phyloP scores from a whole-genome alignment of 768 basidiomycete genomes.

The Panaeolus cyanescens region DNA sequence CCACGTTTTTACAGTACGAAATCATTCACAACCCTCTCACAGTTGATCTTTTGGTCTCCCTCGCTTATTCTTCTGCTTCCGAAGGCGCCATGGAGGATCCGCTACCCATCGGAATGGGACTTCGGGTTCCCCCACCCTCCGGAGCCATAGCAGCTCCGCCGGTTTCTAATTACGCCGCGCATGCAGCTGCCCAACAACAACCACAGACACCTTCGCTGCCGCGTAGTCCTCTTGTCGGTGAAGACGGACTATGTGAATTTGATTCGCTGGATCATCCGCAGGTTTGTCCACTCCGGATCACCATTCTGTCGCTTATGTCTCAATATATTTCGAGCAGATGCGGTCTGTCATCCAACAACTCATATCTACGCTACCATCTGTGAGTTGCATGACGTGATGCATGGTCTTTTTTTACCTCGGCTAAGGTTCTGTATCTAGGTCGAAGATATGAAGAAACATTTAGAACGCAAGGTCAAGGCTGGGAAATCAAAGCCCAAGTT shows the following conservation, averaged over 20 bases:
- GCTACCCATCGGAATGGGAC: constrained; percentile 59
- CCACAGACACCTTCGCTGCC: not conserved
- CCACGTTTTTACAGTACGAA: constrained; percentile 52
- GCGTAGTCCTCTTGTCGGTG: constrained; percentile 13
- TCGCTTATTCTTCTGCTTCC: constrained; percentile 57
- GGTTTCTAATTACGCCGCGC: not conserved
- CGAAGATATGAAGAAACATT: constrained; percentile 58
- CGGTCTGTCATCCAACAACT: constrained; percentile 42
- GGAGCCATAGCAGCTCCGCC: constrained; percentile 3
- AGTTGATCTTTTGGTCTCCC: constrained; percentile 69
- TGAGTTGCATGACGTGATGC: constrained; percentile 22
- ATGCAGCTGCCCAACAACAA: not conserved
- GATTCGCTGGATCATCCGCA: constrained; percentile 41
- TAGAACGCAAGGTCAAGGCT: constrained; percentile 48
- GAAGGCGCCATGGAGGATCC: constrained; percentile 58
- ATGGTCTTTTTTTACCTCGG: not conserved
- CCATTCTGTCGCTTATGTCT: not conserved
- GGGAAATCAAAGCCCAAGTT: constrained; percentile 57
- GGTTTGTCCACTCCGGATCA: constrained; percentile 25
- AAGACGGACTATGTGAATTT: constrained; percentile 52
- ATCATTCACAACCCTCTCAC: constrained; percentile 63
- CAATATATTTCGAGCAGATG: constrained; percentile 39
- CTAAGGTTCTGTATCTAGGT: constrained; percentile 33
- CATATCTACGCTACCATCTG: constrained; percentile 51
- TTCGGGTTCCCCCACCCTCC: constrained; percentile 50